Base-by-base conservation (phyloP, 2,329 filamentous ascomycete genomes). In the Pseudogymnoascus sp. region DNA sequence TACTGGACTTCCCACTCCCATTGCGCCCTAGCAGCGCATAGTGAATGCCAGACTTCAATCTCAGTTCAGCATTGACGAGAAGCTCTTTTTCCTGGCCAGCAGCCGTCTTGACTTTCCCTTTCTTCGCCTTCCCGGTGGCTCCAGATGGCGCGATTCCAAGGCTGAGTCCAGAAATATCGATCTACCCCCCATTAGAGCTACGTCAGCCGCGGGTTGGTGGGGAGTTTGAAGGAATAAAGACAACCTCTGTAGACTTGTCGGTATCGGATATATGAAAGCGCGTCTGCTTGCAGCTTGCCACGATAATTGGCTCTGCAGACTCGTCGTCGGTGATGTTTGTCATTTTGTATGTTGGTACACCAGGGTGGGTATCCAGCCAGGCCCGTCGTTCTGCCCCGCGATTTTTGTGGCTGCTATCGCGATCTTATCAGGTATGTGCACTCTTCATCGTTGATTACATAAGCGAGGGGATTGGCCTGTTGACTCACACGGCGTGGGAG, bases 21-120 rank as follows among this genome's bases (percentile, higher is more conserved):
- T 96, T 96, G 6, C 89, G 82, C 0, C 91, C 91, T 19, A 93
- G 79, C 1, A 96, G 78, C 0, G 90, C 90, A 78, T 96, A 96
- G 65, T 89, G 82, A 53, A 86, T 80, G 0, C 89, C 87, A 60
- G 86, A 83, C 67, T 93, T 90, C 2, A 96, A 76, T 23, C 86
- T 83, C 36, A 96, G 76, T 64, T 86, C 86, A 1, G 88, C 88
- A 72, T 88, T 84, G 9, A 79, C 79, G 2, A 96, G 78, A 5
- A 96, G 83, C 72, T 95, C 90, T n/a, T 80, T 75, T 9, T 81
- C 81, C 50, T 72, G 79, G 36, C 69, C 78, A 57, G 70, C 81
- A 57, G 71, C 81, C 66, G 70, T 74, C 70, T 83, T 87, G 28
- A 76, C 77, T 6, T 57, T 57, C 3, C 50, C 50, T 19, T 57